Evolutionary conservation across 192 early-diverging fungal genomes (phyloP).

Genomic region (Linnemannia exigua): DNA sequence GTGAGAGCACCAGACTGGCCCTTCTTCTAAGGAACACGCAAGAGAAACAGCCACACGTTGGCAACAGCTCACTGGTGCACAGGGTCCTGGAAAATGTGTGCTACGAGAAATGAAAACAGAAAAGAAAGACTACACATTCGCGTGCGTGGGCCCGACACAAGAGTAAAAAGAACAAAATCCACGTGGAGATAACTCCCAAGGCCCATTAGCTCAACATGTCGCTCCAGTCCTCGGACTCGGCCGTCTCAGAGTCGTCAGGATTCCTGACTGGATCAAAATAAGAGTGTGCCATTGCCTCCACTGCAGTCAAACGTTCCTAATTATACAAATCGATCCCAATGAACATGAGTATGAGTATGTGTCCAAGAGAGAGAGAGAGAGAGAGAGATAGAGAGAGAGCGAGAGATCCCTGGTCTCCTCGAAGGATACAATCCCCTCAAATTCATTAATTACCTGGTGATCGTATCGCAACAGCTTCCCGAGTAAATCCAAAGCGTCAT

Average conservation of each 20-base stretch:
- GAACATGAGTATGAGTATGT: neutral
- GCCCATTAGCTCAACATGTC: slow-evolving; percentile 18
- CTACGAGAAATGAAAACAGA: neutral
- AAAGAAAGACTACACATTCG: neutral
- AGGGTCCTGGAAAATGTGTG: slow-evolving; percentile 1
- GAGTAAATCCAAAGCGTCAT: slow-evolving; percentile 91
- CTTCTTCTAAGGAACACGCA: neutral
- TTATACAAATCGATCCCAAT: neutral
- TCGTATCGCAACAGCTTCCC: slow-evolving; percentile 89
- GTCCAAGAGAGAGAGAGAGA: too few relatives aligned
- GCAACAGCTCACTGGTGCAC: slow-evolving; percentile 8
- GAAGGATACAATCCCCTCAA: too few relatives aligned
- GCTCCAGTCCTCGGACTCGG: slow-evolving; percentile 37
- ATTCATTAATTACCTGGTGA: slow-evolving; percentile 19
- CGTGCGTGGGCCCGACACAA: neutral
- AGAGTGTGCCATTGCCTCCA: slow-evolving; percentile 90
- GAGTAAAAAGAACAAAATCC: neutral
- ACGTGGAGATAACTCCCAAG: too few relatives aligned
- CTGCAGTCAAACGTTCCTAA: slow-evolving; percentile 83
- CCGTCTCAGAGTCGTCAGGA: slow-evolving; percentile 26
- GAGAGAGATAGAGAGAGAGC: too few relatives aligned
- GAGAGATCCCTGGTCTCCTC: too few relatives aligned
- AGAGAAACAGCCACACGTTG: neutral
- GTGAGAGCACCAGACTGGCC: neutral
- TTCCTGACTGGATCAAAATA: slow-evolving; percentile 69